Conservation (phyloP, 768 basidiomycete genomes). For the Kwoniella shandongensis region DNA sequence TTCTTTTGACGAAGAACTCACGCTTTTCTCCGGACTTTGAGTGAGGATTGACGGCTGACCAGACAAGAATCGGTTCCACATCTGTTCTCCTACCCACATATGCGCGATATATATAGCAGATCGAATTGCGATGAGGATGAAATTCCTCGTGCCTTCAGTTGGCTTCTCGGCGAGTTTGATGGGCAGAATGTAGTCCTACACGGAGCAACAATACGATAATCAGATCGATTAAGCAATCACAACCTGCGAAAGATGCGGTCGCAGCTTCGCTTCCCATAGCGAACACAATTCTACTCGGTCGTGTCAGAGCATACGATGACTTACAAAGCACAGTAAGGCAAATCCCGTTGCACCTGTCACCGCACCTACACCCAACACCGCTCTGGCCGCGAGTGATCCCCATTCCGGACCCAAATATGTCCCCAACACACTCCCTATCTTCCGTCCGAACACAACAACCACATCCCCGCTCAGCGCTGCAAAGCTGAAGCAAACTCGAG, state of each 20-base stretch:
- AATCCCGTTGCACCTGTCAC: constrained; percentile 28
- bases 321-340: constrained; percentile 38
- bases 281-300: no score
- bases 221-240: not conserved
- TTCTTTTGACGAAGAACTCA: constrained; percentile 11
- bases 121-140: constrained; percentile 18
- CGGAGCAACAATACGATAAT: not conserved
- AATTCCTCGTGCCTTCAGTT: constrained; percentile 2
- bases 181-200: constrained; percentile 34
- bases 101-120: constrained; percentile 22
- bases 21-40: constrained; percentile 31
- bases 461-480: constrained; percentile 33
- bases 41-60: constrained; percentile 14
- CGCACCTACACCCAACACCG: constrained; percentile 24
- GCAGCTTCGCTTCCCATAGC: no score
- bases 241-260: no score
- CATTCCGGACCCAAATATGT: constrained; percentile 27
- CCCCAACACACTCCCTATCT: constrained; percentile 24
- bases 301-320: no score
- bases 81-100: constrained; percentile 24
- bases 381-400: constrained; percentile 27
- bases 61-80: constrained; percentile 17
- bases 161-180: not conserved
- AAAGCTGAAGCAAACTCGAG: constrained; percentile 30
- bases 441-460: constrained; percentile 27